Percentiles rank a stretch among this genome's conserved stretches.
phyloP scores from a whole-genome alignment of 208 protist species.

The Trypanosoma mega region DNA sequence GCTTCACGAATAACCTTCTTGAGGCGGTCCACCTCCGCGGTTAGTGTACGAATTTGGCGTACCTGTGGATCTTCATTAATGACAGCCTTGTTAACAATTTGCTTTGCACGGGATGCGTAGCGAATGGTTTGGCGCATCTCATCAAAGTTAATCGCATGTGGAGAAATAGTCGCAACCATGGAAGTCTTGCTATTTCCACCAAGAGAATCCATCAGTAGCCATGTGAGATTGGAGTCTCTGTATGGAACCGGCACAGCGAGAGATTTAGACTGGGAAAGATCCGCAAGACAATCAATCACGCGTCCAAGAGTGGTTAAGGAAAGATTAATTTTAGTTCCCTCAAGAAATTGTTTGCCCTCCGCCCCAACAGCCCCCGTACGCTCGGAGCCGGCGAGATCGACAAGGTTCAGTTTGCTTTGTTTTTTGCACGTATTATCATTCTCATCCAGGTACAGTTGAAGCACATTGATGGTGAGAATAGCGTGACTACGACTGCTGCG shows the following conservation, averaged over 20 bases:
- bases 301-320: slow-evolving; percentile 54
- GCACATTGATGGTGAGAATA: slow-evolving; percentile 38
- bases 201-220: slow-evolving; percentile 84
- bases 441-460: slow-evolving; percentile 17
- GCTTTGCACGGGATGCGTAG: slow-evolving; percentile 87
- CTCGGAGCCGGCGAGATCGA: slow-evolving; percentile 79
- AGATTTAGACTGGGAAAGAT: slow-evolving; percentile 63
- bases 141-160: slow-evolving; percentile 86
- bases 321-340: slow-evolving; percentile 65
- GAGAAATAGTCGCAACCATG: slow-evolving; percentile 94
- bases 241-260: slow-evolving; percentile 58
- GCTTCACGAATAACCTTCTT: slow-evolving; percentile 57
- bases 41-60: slow-evolving; percentile 50
- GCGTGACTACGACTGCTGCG: slow-evolving; percentile 52
- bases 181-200: slow-evolving; percentile 92
- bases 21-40: slow-evolving; percentile 55
- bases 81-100: slow-evolving; percentile 90
- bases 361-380: slow-evolving; percentile 35
- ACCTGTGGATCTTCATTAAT: slow-evolving; percentile 92
- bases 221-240: slow-evolving; percentile 85
- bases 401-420: slow-evolving; percentile 41
- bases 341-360: slow-evolving; percentile 38
- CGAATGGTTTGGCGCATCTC: slow-evolving; percentile 92
- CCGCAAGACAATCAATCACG: slow-evolving; percentile 70
- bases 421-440: slow-evolving; percentile 21